Percentiles rank a stretch among this genome's conserved stretches.
phyloP scores from a whole-genome alignment of 2,329 filamentous ascomycete species.

The Aspergillus sp. region DNA sequence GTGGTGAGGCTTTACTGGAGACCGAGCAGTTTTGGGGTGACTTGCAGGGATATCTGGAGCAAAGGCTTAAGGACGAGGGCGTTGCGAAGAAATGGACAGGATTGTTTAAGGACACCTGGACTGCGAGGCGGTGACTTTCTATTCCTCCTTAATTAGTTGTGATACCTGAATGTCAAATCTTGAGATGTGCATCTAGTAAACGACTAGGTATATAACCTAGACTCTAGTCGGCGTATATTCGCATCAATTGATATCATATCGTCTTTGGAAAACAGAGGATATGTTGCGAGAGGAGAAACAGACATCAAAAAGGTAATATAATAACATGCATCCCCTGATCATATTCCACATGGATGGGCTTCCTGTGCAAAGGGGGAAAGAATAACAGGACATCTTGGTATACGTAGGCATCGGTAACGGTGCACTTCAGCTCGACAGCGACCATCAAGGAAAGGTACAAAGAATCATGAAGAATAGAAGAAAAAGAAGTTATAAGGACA shows the following conservation, averaged over 20 bases:
- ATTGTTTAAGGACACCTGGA: conserved; percentile 72
- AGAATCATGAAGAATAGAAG: not conserved
- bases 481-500: conserved; percentile 26
- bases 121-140: conserved; percentile 15
- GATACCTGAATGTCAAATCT: conserved; percentile 10
- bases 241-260: conserved; percentile 2
- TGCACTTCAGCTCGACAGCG: not conserved
- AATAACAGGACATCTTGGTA: conserved; percentile 7
- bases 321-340: conserved; percentile 10
- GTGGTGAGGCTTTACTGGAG: conserved; percentile 61
- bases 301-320: conserved; percentile 11
- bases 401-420: not conserved
- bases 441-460: not conserved
- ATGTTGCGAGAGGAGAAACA: not conserved
- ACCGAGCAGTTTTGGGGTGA: conserved; percentile 84
- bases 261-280: not conserved
- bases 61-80: conserved; percentile 70
- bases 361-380: conserved; percentile 2
- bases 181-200: not conserved
- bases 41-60: conserved; percentile 74
- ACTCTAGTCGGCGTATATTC: not conserved
- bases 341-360: conserved; percentile 7
- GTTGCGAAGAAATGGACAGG: conserved; percentile 64
- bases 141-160: not conserved
- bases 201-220: not conserved